Evolutionary conservation across 805 yeast genomes (phyloP).

Genomic region (Candida argentea): DNA sequence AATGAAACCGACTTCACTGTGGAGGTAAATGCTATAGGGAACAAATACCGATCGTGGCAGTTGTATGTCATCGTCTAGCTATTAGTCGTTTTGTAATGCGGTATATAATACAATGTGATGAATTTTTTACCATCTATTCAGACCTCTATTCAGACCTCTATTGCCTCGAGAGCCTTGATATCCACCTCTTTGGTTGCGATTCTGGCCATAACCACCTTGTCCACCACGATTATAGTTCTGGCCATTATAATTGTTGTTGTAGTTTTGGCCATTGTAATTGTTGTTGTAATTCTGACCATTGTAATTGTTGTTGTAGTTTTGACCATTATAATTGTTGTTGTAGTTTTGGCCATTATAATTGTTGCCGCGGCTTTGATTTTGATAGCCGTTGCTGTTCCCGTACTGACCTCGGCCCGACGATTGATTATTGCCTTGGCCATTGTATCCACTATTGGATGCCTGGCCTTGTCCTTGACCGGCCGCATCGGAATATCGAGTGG

Average conservation of each 20-base stretch:
- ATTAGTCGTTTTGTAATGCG: too few relatives aligned
- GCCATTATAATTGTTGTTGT: conserved; percentile 1
- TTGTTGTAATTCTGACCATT: conserved; percentile 2
- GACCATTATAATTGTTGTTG: neutral
- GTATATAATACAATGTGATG: neutral
- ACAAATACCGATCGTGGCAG: too few relatives aligned
- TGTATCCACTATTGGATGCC: conserved; percentile 6
- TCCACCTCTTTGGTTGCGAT: neutral
- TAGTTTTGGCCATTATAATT: neutral
- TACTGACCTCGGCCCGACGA: conserved; percentile 5
- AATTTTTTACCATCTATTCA: too few relatives aligned
- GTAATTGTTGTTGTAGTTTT: neutral
- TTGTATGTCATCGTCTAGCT: too few relatives aligned
- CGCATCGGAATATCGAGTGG: conserved; percentile 2
- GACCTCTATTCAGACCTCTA: neutral
- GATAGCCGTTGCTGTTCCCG: conserved; percentile 2
- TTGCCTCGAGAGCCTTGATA: conserved; percentile 1
- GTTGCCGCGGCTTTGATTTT: conserved; percentile 4
- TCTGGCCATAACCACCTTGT: neutral
- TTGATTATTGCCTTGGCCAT: conserved; percentile 5
- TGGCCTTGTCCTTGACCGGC: conserved; percentile 5
- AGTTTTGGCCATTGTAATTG: conserved; percentile 2
- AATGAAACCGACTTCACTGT: conserved; percentile 7
- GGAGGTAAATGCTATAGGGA: conserved; percentile 10
- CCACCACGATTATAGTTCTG: neutral